Evolutionary conservation across 441 rosid species (phyloP).

Genomic region (Pelargonium fulgidum): DNA sequence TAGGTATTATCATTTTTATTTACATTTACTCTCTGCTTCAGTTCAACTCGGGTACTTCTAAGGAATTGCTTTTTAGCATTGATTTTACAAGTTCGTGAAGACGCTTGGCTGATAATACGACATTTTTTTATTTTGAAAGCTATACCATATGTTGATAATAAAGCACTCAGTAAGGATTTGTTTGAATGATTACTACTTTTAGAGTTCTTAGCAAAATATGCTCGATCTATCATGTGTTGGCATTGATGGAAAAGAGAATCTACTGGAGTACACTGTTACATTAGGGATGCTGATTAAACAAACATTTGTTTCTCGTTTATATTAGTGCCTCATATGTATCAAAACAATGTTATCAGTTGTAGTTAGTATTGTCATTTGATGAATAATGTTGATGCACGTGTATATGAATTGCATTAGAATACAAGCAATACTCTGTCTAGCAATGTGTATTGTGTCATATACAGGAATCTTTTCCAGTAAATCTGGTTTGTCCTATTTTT

Average conservation of each 20-base stretch:
- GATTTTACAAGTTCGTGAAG: too few relatives aligned
- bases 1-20: neutral
- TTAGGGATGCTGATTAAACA: neutral
- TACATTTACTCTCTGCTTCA: neutral
- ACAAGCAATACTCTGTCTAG: neutral
- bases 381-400: neutral
- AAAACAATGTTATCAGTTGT: neutral
- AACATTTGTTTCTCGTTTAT: neutral
- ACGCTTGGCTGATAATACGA: neutral
- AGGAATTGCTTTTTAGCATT: too few relatives aligned
- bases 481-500: neutral
- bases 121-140: neutral
- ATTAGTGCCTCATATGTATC: neutral
- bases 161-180: too few relatives aligned
- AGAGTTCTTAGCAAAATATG: neutral
- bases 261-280: neutral
- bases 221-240: neutral
- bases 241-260: neutral
- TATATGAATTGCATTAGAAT: neutral
- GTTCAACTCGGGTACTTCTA: too few relatives aligned
- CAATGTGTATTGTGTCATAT: neutral
- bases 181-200: too few relatives aligned
- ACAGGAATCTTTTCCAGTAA: neutral
- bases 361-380: neutral
- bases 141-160: too few relatives aligned